Conservation (phyloP, 2,329 filamentous ascomycete genomes). For the Fusarium tjaetaba region DNA sequence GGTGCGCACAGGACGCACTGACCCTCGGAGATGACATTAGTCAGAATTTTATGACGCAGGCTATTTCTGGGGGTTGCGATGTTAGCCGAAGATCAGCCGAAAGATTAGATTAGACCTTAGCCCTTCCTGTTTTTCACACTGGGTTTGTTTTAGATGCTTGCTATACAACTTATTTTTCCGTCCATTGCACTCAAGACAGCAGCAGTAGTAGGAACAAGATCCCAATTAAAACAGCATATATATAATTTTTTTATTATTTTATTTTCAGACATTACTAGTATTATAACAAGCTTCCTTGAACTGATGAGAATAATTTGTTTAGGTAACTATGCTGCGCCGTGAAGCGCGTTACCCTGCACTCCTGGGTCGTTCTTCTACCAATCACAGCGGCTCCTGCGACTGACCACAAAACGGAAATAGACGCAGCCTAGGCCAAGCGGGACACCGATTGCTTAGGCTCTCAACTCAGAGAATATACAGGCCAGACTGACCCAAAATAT, state of each 20-base stretch:
- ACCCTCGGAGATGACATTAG: not conserved
- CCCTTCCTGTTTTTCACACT: too few relatives aligned
- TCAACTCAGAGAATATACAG: not conserved
- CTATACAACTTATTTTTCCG: too few relatives aligned
- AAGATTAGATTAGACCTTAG: not conserved
- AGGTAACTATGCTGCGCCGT: not conserved
- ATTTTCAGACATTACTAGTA: rapidly evolving
- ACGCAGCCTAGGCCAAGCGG: not conserved
- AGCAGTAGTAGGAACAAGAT: not conserved
- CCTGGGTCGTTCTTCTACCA: rapidly evolving
- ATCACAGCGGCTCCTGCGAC: not conserved
- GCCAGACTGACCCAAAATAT: not conserved
- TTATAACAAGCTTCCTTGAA: rapidly evolving
- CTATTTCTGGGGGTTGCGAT: rapidly evolving
- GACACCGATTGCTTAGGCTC: not conserved
- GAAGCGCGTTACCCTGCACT: rapidly evolving
- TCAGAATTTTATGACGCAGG: not conserved
- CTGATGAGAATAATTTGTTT: rapidly evolving
- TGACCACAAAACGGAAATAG: not conserved
- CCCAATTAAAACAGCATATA: rapidly evolving
- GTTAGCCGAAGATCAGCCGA: not conserved
- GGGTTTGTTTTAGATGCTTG: too few relatives aligned
- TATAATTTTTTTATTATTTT: too few relatives aligned
- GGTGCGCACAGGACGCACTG: not conserved
- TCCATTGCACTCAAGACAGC: too few relatives aligned